phyloP scores from a whole-genome alignment of 495 filamentous ascomycete species.

The Hypomontagnella submonticulosa region DNA sequence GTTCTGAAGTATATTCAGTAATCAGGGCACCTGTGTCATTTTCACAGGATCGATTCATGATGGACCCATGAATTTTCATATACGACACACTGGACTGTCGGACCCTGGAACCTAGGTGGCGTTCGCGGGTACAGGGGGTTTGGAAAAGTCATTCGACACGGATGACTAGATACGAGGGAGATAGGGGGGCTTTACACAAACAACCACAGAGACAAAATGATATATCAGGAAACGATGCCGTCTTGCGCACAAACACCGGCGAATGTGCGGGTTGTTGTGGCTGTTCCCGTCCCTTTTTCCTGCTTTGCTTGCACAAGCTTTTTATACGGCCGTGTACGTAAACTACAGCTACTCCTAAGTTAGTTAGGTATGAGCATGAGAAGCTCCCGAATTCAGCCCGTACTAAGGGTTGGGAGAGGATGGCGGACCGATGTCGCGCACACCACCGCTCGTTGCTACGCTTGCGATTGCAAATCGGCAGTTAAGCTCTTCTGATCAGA shows the following conservation, averaged over 20 bases:
- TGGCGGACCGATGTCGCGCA: constrained; percentile 6
- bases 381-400: neutral
- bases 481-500: constrained; percentile 22
- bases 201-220: constrained; percentile 8
- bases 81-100: constrained; percentile 20
- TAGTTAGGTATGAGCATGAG: constrained; percentile 8
- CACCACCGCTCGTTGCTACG: constrained; percentile 36
- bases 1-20: constrained; percentile 11
- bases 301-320: constrained; percentile 8
- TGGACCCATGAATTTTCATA: constrained; percentile 24
- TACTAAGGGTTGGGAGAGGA: constrained; percentile 1
- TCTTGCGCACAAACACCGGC: neutral
- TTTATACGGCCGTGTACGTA: constrained; percentile 1
- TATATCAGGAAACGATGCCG: constrained; percentile 10
- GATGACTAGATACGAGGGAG: constrained; percentile 22
- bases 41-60: constrained; percentile 14
- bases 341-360: neutral
- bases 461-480: constrained; percentile 18
- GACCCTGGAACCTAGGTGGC: constrained; percentile 24
- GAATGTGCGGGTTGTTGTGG: neutral
- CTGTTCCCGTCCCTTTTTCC: neutral
- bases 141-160: constrained; percentile 26
- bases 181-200: constrained; percentile 7
- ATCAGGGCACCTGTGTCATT: constrained; percentile 6
- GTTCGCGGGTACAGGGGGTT: constrained; percentile 32